A percentile compares a stretch with the other conserved stretches of the same genome.
Conservation (phyloP, 768 basidiomycete genomes). For the Lactifluus subvellereus region DNA sequence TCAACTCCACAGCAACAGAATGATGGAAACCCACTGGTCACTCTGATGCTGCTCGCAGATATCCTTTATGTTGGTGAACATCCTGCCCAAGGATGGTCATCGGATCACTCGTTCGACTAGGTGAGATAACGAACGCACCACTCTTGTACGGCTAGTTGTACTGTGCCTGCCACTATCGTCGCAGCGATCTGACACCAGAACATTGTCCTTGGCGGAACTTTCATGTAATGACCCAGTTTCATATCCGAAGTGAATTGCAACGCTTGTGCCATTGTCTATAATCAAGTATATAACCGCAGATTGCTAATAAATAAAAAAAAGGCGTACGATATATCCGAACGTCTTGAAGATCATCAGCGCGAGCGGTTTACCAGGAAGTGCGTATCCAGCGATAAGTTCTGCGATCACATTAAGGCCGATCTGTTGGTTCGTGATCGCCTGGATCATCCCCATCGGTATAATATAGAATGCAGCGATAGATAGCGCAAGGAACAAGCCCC, state of each 20-base stretch:
- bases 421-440: conserved; percentile 77
- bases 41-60: conserved; percentile 51
- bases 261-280: conserved; percentile 37
- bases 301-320: neutral
- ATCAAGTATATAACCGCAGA: neutral
- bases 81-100: conserved; percentile 24
- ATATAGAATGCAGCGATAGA: conserved; percentile 52
- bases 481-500: conserved; percentile 55
- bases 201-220: conserved; percentile 40
- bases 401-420: conserved; percentile 65
- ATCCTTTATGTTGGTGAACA: conserved; percentile 61
- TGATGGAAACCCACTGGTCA: conserved; percentile 29
- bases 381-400: conserved; percentile 64
- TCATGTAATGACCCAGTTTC: conserved; percentile 72
- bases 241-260: conserved; percentile 70
- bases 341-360: conserved; percentile 78
- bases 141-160: conserved; percentile 58
- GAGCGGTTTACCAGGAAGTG: conserved; percentile 56
- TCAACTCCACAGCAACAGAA: neutral
- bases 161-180: conserved; percentile 51
- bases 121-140: conserved; percentile 29
- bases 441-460: conserved; percentile 77
- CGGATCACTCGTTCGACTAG: neutral
- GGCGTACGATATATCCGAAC: conserved; percentile 25
- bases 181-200: conserved; percentile 51